Percentiles rank a stretch among this genome's conserved stretches.
phyloP scores from a whole-genome alignment of 140 eudicot species.

The Flaveria floridana region DNA sequence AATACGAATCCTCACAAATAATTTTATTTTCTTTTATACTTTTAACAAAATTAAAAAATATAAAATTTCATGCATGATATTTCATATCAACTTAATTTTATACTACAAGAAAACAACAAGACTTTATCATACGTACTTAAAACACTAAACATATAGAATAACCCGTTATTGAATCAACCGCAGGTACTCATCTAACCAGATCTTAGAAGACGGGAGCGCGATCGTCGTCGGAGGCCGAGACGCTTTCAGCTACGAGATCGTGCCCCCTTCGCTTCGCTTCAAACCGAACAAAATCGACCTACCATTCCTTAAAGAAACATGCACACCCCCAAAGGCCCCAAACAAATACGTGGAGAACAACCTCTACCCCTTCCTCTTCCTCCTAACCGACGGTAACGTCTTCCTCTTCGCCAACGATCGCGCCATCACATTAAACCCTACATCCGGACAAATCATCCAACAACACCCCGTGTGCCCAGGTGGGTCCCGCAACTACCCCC shows the following conservation, averaged over 20 bases:
- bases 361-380: slow-evolving; percentile 58
- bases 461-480: slow-evolving; percentile 51
- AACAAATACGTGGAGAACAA: slow-evolving; percentile 50
- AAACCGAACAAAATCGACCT: slow-evolving; percentile 29
- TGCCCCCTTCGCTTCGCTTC: slow-evolving; percentile 45
- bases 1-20: too few species aligned
- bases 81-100: too few species aligned
- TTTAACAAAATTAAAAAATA: too few species aligned
- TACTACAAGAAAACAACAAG: too few species aligned
- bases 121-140: not conserved
- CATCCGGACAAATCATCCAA: slow-evolving; percentile 22
- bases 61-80: too few species aligned
- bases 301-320: slow-evolving; percentile 62
- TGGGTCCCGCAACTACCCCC: slow-evolving; percentile 69
- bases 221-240: slow-evolving; percentile 66
- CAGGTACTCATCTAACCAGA: slow-evolving; percentile 65
- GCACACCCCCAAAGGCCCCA: slow-evolving; percentile 40
- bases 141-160: too few species aligned
- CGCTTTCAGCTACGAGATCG: slow-evolving; percentile 47
- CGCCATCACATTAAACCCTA: slow-evolving; percentile 39
- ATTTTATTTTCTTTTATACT: too few species aligned
- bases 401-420: slow-evolving; percentile 62
- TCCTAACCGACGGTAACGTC: slow-evolving; percentile 49
- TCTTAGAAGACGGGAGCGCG: slow-evolving; percentile 58
- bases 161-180: not conserved